Percentiles rank a stretch among this genome's conserved stretches.
These are phyloP conservation scores for Chalara sp. DNA, from an alignment of 2,329 filamentous ascomycete genomes.

Conservation along the genomic window DNA sequence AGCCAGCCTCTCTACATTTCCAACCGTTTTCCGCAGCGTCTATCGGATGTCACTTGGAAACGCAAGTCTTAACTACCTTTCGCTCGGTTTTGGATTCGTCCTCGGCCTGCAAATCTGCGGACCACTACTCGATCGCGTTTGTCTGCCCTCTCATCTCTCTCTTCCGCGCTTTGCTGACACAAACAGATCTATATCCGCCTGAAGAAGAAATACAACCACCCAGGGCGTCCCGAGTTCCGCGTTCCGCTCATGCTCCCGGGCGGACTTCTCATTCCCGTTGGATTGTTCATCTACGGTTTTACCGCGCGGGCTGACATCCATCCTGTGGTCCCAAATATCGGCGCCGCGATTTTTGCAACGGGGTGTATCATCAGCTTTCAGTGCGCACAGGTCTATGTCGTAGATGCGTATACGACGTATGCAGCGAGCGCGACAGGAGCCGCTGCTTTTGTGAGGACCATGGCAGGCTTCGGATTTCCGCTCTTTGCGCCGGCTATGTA, in stretches of 20 bases:
- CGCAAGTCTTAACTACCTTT: slow-evolving; percentile 47
- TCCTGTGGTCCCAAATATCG: background rate
- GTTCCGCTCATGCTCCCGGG: slow-evolving; percentile 48
- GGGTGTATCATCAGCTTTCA: slow-evolving; percentile 33
- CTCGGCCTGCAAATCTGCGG: slow-evolving; percentile 25
- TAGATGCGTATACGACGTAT: slow-evolving; percentile 30
- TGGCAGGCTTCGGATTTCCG: slow-evolving; percentile 30
- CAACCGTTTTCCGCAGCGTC: slow-evolving; percentile 43
- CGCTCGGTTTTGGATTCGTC: slow-evolving; percentile 35
- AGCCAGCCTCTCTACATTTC: slow-evolving; percentile 46
- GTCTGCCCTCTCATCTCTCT: slow-evolving; percentile 46
- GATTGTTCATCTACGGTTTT: slow-evolving; percentile 51
- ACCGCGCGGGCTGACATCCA: slow-evolving; percentile 30
- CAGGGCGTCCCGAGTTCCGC: slow-evolving; percentile 47
- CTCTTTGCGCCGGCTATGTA: slow-evolving; percentile 28
- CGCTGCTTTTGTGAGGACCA: background rate
- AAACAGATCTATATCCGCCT: slow-evolving; percentile 27
- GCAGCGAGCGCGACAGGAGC: slow-evolving; percentile 35
- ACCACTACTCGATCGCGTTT: slow-evolving; percentile 36
- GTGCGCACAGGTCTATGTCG: slow-evolving; percentile 38
- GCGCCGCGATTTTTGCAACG: slow-evolving; percentile 16
- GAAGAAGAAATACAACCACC: slow-evolving; percentile 14
- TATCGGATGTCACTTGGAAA: slow-evolving; percentile 50
- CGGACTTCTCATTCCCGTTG: slow-evolving; percentile 45
- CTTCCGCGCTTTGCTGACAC: slow-evolving; percentile 34